Base-by-base conservation (phyloP, 1,139 yeast species). In the Magnusiomyces fungicola region DNA sequence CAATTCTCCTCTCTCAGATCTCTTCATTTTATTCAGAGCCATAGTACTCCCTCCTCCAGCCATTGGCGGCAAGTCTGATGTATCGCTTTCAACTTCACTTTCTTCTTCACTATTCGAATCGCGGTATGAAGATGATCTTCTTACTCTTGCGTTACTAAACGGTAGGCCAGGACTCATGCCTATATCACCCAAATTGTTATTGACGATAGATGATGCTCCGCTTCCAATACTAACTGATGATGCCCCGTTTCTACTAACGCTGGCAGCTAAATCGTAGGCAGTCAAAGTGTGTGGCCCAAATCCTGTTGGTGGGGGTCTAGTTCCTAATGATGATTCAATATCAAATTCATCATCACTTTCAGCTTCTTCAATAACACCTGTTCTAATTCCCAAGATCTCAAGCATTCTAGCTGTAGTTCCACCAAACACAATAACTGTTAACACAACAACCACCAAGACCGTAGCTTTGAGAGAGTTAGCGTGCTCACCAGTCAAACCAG, bases 321-420 rank as follows among this genome's bases (percentile, higher is more conserved):
- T 47, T 27, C 55, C 63, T 5, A 58, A 48, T 14, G 90, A 75
- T 2, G 90, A 87, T 65, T 89, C 97, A 48, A 89, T 85, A 60
- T 90, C 97, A 64, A 92, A 92, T 65, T 92, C 97, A 62, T 92
- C 97, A 65, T 92, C 97, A 40, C 89, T 80, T 41, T 81, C 92
- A 45, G 72, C 72, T 49, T 87, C 96, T 60, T 83, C 92, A 29
- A 86, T 75, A 54, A 92, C 88, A 0, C 98, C 98, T 1, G 95
- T 85, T 57, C 85, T 84, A 57, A 94, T 94, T 45, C 95, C 95
- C 58, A 92, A 72, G 54, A 92, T 87, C 64, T 94, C 98, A 55
- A 94, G 76, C 98, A 94, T 94, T 44, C 96, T 86, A 1, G 98
- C 97, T 0, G 97, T 92, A 1, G 98, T 94, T 45, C 99, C 98